Base-by-base conservation (phyloP, 2,329 filamentous ascomycete genomes). In the Claviceps arundinis region DNA sequence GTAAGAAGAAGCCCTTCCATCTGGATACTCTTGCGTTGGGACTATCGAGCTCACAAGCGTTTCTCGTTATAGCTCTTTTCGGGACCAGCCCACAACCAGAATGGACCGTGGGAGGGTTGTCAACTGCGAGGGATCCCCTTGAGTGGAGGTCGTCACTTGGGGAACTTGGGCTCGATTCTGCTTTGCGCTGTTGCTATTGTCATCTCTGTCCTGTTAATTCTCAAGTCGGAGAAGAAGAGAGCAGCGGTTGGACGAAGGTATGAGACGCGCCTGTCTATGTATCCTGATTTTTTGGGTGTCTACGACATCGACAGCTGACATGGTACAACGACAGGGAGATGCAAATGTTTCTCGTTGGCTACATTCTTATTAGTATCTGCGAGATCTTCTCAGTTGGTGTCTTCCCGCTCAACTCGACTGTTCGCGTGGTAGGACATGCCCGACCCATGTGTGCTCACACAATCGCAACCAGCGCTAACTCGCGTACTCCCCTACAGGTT, bases 331-430 rank as follows among this genome's bases (percentile, higher is more conserved):
- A 52, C 63, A 95, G 93, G 68, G 93, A 98, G 70, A 97, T 98
- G 80, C 93, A 98, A 75, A 63, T 96, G 37, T 97, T 98, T 71
- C 79, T 98, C 49, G 56, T 87, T 43, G 84, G 86, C 49, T 98
- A 89, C 67, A 85, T 95, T 53, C 70, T 97, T 54, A 82, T 97
- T 55, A 82, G 87, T 61, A 87, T 98, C 62, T 96, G 90, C 70
- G 93, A 97, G 68, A 95, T 98, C 62, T 96, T 98, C 71, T 90
- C 89, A 0, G 82, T 97, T 38, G 93, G 93, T 59, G 87, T 84
- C 34, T 91, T 98, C 61, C 89, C 91, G 2, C 71, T 96, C 19
- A 73, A 79, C 58, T 71, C 75, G 50, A 80, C 71, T 48, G 85
- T 87, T 54, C 82, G 89, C 65, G 77, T 87, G 61, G 89, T 86